Evolutionary conservation across 441 rosid genomes (phyloP), one percentile per base, ranked within the genome.

Genomic region (Euphorbia schlechtendalii): DNA sequence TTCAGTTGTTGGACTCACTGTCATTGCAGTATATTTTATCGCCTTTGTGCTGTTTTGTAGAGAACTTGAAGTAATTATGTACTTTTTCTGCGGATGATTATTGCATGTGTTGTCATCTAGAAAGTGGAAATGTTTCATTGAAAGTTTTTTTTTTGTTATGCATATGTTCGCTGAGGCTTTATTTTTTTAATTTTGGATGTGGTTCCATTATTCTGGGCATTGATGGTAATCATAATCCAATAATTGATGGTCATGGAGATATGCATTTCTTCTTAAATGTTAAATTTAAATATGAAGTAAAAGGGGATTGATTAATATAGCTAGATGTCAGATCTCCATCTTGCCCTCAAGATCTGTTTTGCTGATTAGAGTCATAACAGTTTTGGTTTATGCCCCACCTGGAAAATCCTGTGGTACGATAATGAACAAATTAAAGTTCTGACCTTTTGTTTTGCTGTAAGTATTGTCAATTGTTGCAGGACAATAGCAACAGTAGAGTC

Each of bases 121-220:
- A 53, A 40, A 53, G 6, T 59, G 36, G 48, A 17, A 22, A 4
- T 48, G 65, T 46, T 34, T 8, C 40, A 34, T 5, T 34, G 40
- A 34, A 34, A 34, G 40, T 34, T 3, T 34, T 5, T 34, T 34
- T 34, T 34, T 34, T 2, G 40, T 34, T 34, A 34, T 34, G 40
- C 6, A 0, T 9, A 9, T 36, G 18, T 53, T 59, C 5, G 0
- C 52, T 10, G n/a, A 25, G 24, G 5, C 36, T 24, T 22, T n/a
- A 24, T 22, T 54, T 34, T 22, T 54, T 34, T 34, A 9, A 17
- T 46, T 20, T 46, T 51, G 34, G 65, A 61, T 41, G 54, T 17
- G 25, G 18, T 51, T 63, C 45, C 48, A 12, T 63, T 15, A n/a
- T 63, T 63, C 45, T 21, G 5, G 8, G 24, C 65, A n/a, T 64